phyloP scores from a whole-genome alignment of 2,329 filamentous ascomycete species.

The Alternaria infectoria region DNA sequence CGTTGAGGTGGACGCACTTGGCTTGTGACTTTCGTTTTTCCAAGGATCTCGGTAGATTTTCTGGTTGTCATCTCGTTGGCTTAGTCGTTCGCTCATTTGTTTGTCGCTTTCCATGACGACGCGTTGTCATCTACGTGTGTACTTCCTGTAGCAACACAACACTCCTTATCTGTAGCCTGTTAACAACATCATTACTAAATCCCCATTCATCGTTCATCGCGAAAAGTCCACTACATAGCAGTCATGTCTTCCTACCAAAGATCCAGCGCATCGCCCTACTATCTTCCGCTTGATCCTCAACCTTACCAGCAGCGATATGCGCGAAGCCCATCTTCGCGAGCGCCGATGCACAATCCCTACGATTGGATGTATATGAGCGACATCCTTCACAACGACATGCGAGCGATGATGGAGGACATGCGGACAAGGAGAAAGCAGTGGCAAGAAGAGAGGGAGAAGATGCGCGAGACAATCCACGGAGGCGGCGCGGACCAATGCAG shows the following conservation, averaged over 20 bases:
- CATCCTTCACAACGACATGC: slow-evolving; percentile 6
- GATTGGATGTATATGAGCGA: slow-evolving; percentile 9
- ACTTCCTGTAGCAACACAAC: background rate
- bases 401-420: slow-evolving; percentile 11
- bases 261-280: background rate
- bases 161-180: background rate
- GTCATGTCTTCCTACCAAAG: background rate
- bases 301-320: background rate
- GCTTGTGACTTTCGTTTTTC: background rate
- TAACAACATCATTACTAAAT: background rate
- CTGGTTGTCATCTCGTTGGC: background rate
- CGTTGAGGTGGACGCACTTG: background rate
- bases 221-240: background rate
- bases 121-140: background rate
- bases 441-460: slow-evolving; percentile 5
- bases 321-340: background rate
- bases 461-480: background rate
- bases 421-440: slow-evolving; percentile 5
- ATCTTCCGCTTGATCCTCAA: background rate
- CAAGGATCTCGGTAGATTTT: background rate
- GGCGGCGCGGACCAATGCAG: background rate
- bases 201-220: background rate
- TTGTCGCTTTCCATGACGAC: background rate
- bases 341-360: background rate
- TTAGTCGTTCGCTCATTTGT: background rate